Evolutionary conservation across 768 basidiomycete species (phyloP), one percentile per base, ranked within the genome.

Genomic region (Tricholoma bakamatsutake): DNA sequence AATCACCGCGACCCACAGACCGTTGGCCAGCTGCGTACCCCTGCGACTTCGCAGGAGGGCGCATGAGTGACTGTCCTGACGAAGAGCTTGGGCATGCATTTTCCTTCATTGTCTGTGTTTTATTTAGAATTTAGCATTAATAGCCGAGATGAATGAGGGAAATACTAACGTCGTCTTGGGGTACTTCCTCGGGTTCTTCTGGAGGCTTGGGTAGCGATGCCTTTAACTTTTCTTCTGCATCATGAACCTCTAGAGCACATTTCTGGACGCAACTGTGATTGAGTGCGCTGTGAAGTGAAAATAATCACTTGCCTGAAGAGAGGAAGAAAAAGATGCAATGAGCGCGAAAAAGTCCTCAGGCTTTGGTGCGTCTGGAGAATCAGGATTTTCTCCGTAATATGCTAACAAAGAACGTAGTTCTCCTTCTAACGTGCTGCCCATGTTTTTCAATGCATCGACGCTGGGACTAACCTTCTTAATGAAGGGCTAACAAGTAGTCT

Each of bases 281-380:
- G 34, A 35, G 46, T 28, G 11, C 31, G 11, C 0, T 0, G 17
- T 54, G 12, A 43, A 27, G 15, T 35, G 40, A 48, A 40, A 45
- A 15, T 53, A 34, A 35, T 35, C 33, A 43, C 72, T 52, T 58
- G 85, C 87, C 80, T 85, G 84, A 17, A 94, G 73, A 1, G 82
- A 82, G 0, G 82, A 81, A 0, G 86, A 87, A 69, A 93, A 93
- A 0, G 84, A 80, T n/a, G 81, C 74, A 46, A 93, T 78, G 53
- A 85, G 70, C 0, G 78, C 80, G 62, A 97, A 95, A 65, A 97
- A 84, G 58, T 90, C 88, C 66, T 95, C 94, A 0, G 88, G 81
- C 63, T 87, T 91, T 2, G 79, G 77, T 1, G 83, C 75, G 13
- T 90, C 83, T 0, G 81, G 74, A 0, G 80, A 73, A 50, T 84